These are phyloP conservation scores for Spathaspora girioi DNA, from an alignment of 805 yeast genomes.

Conservation along the genomic window DNA sequence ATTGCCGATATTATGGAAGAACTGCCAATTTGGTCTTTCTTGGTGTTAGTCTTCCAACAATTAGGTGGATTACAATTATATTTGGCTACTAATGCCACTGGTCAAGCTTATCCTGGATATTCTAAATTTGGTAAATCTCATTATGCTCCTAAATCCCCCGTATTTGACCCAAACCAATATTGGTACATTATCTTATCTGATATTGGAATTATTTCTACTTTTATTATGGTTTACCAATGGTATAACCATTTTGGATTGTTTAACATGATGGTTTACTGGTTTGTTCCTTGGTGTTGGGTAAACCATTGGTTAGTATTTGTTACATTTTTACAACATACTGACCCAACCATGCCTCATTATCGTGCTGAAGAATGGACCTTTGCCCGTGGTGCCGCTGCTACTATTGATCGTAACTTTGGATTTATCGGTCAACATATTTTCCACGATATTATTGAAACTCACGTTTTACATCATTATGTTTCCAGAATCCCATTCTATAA, in stretches of 20 bases:
- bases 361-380: conserved; percentile 55
- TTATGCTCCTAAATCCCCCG: conserved; percentile 52
- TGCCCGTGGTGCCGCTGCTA: conserved; percentile 66
- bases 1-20: conserved; percentile 51
- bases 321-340: conserved; percentile 61
- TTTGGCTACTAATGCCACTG: conserved; percentile 52
- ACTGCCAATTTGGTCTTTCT: conserved; percentile 47
- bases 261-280: conserved; percentile 53
- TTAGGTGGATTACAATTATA: conserved; percentile 52
- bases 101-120: conserved; percentile 43
- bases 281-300: conserved; percentile 55
- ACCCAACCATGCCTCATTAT: conserved; percentile 58
- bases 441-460: conserved; percentile 59
- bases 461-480: conserved; percentile 53
- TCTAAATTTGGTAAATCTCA: conserved; percentile 45
- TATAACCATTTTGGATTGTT: conserved; percentile 44
- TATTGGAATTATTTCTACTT: conserved; percentile 47
- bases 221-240: conserved; percentile 50
- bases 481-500: conserved; percentile 55
- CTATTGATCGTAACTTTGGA: conserved; percentile 60
- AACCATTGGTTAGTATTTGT: conserved; percentile 66
- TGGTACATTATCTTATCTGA: conserved; percentile 56
- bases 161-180: conserved; percentile 51
- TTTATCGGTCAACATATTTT: conserved; percentile 54
- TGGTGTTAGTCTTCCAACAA: conserved; percentile 48